Evolutionary conservation across 2,329 filamentous ascomycete species (phyloP), one percentile per base, ranked within the genome.

Genomic region (Xylaria multiplex): DNA sequence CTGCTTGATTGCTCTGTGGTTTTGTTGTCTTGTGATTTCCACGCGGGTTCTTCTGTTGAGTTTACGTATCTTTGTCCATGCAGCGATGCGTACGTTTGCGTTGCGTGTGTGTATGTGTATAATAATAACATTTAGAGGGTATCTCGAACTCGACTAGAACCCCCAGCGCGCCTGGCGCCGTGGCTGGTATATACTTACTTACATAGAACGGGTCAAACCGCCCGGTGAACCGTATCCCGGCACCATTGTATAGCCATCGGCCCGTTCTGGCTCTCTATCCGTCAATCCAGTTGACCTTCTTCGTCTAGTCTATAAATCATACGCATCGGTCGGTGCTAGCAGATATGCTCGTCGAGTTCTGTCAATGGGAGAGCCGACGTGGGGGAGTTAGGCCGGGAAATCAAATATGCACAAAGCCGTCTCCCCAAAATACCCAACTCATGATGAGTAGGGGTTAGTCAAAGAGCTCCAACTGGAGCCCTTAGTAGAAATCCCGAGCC

Each of bases 401-500:
- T 14, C 37, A 13, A 2, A 14, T 14, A 14, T 40, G 2, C 4
- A 40, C 11, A 40, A 40, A 5, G 49, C 30, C 3, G 22, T 32
- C 6, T 35, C 9, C 32, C 7, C n/a, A 35, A 14, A n/a, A 52
- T 19, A 2, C 14, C 6, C 42, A 2, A 1, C 16, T 35, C 27
- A 4, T n/a, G 22, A 53, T 11, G 6, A 22, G 9, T 8, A 53
- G 49, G 49, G 11, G 8, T 6, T 8, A 22, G 49, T 52, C 8
- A n/a, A 16, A 37, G 6, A 46, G 6, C 22, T 11, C 8, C 56
- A 48, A 55, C 9, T 32, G 13, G 1, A 45, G 27, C 19, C 8
- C 19, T 32, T 24, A 65, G 48, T 61, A 65, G 32, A 46, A 61
- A 1, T 52, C 37, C 27, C 32, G 46, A 14, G 40, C 59, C 16